Base-by-base conservation (phyloP, 495 filamentous ascomycete species). In the Penicillium pancosmium region DNA sequence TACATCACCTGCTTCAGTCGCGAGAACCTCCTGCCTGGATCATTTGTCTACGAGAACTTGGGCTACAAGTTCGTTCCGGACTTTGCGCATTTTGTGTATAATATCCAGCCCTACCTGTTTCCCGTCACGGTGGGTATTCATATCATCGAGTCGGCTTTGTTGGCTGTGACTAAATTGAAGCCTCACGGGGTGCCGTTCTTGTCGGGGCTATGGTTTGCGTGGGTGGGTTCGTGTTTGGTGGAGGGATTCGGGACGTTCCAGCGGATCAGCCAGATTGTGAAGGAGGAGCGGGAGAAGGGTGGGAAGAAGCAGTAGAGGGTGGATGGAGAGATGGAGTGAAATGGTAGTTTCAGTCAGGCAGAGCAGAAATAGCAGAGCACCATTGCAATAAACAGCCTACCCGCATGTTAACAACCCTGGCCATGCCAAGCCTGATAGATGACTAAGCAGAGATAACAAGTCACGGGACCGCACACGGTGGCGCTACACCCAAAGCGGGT, bases 201-300 rank as follows among this genome's bases (percentile, higher is more conserved):
- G 10, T 81, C 79, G 31, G 41, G 54, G 36, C 50, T 86, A 50
- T 92, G 88, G 87, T 85, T 80, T 73, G 63, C 66, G 41, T 92
- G 89, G 89, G 61, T 85, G 19, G 57, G 66, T 15, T 80, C 77
- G 33, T 77, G 70, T 43, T 80, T 87, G 50, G 64, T 89, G 11
- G 89, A 91, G 64, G 89, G 89, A 0, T 68, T 76, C 50, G 76
- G 71, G 13, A 67, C 76, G 41, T 82, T 82, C 55, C 41, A 68
- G 64, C 79, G 88, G 54, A 84, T 90, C 66, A 78, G 82, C 67
- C 61, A 64, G 35, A 65, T 83, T 43, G 84, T 88, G 8, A 76
- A 74, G 71, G 77, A 76, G 72, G 72, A 73, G 67, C 70, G 76
- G 70, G 74, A 77, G 71, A 82, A 75, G 66, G 68, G 65, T 56